Conservation (phyloP, 441 rosid species). For the Euphorbia celastroides region DNA sequence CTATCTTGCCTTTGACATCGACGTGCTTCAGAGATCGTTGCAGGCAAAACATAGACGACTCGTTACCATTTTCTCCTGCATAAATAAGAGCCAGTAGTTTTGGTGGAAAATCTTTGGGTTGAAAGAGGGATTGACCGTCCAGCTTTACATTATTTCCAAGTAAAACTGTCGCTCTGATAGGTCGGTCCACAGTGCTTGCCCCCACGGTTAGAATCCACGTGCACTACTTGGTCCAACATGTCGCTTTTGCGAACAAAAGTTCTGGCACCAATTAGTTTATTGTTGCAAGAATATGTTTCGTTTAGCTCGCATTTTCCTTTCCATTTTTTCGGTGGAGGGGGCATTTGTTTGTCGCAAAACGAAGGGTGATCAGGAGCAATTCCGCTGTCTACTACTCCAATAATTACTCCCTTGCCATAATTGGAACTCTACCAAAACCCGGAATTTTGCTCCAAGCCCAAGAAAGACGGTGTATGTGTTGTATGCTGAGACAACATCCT, state of each 20-base stretch:
- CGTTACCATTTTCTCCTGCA: conserved; percentile 27
- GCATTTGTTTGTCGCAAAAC: conserved; percentile 39
- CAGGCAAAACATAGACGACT: conserved; percentile 21
- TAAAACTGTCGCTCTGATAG: conserved; percentile 24
- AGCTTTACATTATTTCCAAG: conserved; percentile 33
- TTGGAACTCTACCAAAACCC: conserved; percentile 32
- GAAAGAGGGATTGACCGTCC: conserved; percentile 42
- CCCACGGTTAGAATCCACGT: conserved; percentile 70
- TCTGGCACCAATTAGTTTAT: conserved; percentile 43
- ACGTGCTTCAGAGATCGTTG: conserved; percentile 29
- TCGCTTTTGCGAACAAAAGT: conserved; percentile 21
- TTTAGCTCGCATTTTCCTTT: conserved; percentile 37
- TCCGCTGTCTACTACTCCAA: conserved; percentile 41
- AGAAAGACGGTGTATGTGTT: conserved; percentile 32
- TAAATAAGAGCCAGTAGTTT: conserved; percentile 35
- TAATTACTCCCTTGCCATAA: conserved; percentile 40
- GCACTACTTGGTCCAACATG: conserved; percentile 34
- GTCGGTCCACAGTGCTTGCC: conserved; percentile 52
- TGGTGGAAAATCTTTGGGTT: conserved; percentile 28
- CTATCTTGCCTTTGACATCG: conserved; percentile 43
- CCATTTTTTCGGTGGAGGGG: conserved; percentile 40
- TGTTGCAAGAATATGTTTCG: conserved; percentile 32
- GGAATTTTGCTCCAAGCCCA: conserved; percentile 28
- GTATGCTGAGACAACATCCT: conserved; percentile 25
- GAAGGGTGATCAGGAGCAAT: conserved; percentile 40